Base-by-base conservation (phyloP, 2,329 filamentous ascomycete species). In the Fusarium dimerum region DNA sequence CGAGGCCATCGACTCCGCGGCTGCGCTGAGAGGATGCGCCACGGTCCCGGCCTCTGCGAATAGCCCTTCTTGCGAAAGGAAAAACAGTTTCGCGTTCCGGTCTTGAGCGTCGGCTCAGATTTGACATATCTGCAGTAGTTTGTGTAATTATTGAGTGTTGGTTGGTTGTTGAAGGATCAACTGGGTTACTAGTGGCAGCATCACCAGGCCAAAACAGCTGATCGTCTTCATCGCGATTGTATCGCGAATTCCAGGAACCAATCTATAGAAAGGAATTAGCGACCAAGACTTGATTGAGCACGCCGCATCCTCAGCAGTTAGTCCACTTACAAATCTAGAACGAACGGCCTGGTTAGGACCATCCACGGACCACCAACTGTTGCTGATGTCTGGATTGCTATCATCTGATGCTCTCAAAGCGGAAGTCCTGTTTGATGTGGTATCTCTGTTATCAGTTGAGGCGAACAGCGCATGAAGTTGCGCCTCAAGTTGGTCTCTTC, bases 1-100 rank as follows among this genome's bases (percentile, higher is more conserved):
- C 92, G 15, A 96, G 80, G 5, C 91, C 91, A 70, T 95, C 87
- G 2, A 88, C 43, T 5, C 54, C 60, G 15, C 54, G 44, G 15
- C 43, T 54, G 13, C 52, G 61, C 16, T 52, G 51, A 3, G 51
- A 17, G 20, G 48, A 29, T 17, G 40, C 41, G 34, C 55, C 51
- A 18, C 55, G 57, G 5, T 6, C 10, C 4, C 29, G 41, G 15
- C 38, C 43, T 38, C 51, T 47, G 8, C 38, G 17, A 16, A 18
- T 18, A 3, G 34, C 39, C 15, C 40, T 13, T 6, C 30, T 29
- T 16, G 45, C 32, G 32, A 36, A 36, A 12, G 32, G 13, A 30
- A 26, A 13, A 16, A 43, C n/a, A 9, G 32, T 34, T n/a, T 39
- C 40, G 32, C 17, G 48, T 6, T 46, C 50, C 30, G 43, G 29